Conservation (phyloP, 805 yeast genomes). For the Sugiyamaella americana region DNA sequence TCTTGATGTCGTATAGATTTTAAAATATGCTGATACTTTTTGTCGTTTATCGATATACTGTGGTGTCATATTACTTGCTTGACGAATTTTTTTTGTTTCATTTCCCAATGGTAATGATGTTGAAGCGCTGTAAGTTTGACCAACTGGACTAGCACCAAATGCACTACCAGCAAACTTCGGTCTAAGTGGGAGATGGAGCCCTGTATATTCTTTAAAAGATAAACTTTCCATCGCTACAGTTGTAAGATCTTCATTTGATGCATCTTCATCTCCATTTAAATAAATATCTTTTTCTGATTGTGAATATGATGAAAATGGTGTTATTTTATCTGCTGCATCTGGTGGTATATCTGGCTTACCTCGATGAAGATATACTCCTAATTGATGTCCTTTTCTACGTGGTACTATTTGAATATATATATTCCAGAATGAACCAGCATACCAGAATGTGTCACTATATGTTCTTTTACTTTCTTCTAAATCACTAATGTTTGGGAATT, state of each 20-base stretch:
- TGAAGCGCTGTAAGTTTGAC: not conserved
- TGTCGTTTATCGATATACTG: conserved; percentile 43
- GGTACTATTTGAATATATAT: conserved; percentile 47
- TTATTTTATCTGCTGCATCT: conserved; percentile 1
- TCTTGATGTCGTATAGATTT: conserved; percentile 50
- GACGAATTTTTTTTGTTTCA: not conserved
- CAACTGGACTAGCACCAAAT: not conserved
- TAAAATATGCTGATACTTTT: conserved; percentile 44
- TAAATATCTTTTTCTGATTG: too few relatives aligned
- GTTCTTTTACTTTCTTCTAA: conserved; percentile 42
- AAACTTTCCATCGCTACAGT: not conserved
- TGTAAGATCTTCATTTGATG: conserved; percentile 2
- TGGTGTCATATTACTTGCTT: conserved; percentile 6
- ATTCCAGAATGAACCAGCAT: conserved; percentile 59
- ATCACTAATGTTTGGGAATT: conserved; percentile 44
- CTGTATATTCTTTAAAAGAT: not conserved
- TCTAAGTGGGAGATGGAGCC: too few relatives aligned
- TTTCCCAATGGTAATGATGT: not conserved
- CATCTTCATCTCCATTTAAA: conserved; percentile 8
- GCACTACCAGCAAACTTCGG: not conserved
- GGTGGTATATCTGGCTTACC: conserved; percentile 31
- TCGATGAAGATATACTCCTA: conserved; percentile 53
- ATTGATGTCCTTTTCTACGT: conserved; percentile 31
- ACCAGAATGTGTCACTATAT: conserved; percentile 49
- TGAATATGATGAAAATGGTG: not conserved